Evolutionary conservation across 2,329 filamentous ascomycete genomes (phyloP).

Genomic region (Aspergillus pseudoviridinutans): DNA sequence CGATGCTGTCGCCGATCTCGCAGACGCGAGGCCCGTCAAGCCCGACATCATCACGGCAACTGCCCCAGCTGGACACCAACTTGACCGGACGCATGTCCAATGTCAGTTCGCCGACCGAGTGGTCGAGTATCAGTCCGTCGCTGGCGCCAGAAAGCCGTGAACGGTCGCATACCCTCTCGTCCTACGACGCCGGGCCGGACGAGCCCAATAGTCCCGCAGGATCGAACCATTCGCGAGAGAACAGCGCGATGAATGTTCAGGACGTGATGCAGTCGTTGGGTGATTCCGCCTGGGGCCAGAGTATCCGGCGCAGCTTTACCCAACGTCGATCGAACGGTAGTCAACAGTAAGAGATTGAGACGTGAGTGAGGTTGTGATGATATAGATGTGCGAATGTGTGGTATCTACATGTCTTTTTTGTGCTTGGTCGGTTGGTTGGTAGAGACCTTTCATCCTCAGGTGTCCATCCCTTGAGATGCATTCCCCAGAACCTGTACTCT

Average conservation of each 20-base stretch:
- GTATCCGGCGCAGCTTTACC: slow-evolving; percentile 83
- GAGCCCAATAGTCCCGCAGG: slow-evolving; percentile 9
- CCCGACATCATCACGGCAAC: slow-evolving; percentile 26
- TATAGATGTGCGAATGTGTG: slow-evolving; percentile 8
- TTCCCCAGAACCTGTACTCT: not conserved
- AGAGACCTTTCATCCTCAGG: not conserved
- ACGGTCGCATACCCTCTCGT: slow-evolving; percentile 21
- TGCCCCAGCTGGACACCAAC: slow-evolving; percentile 47
- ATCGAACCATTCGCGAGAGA: slow-evolving; percentile 53
- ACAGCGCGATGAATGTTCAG: slow-evolving; percentile 67
- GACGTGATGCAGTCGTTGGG: slow-evolving; percentile 82
- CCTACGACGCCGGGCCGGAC: slow-evolving; percentile 26
- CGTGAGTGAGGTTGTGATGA: slow-evolving; percentile 14
- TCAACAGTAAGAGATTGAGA: slow-evolving; percentile 9
- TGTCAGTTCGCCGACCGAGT: slow-evolving; percentile 39
- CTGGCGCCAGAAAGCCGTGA: slow-evolving; percentile 28
- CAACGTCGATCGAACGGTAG: slow-evolving; percentile 45
- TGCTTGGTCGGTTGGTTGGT: not conserved
- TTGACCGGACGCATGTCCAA: slow-evolving; percentile 36
- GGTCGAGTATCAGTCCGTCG: slow-evolving; percentile 52
- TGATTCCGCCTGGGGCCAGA: slow-evolving; percentile 89
- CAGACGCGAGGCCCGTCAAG: slow-evolving; percentile 27
- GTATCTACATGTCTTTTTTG: not conserved
- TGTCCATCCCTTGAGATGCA: not conserved
- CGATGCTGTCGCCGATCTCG: slow-evolving; percentile 33